Conservation (phyloP, 2,329 filamentous ascomycete genomes). For the Colletotrichum tofieldiae region DNA sequence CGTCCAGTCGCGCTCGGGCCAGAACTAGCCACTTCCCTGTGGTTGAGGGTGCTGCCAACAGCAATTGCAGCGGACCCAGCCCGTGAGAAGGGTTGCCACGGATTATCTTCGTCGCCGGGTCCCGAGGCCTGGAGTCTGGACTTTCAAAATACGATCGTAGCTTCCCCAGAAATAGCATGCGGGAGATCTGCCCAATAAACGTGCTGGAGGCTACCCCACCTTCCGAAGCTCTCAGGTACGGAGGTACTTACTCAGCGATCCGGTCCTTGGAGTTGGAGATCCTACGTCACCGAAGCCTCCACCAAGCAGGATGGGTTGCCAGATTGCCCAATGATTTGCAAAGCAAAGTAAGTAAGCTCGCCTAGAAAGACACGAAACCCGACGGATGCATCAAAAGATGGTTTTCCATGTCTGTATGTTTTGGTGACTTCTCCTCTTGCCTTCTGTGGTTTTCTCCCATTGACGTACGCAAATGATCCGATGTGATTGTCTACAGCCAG, state of each 20-base stretch:
- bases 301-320: background rate
- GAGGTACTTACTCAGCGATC: background rate
- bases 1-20: slow-evolving; percentile 33
- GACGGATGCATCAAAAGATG: background rate
- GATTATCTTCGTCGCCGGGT: slow-evolving; percentile 27
- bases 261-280: slow-evolving; percentile 16
- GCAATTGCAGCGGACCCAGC: slow-evolving; percentile 5
- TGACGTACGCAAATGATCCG: background rate
- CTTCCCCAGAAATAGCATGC: slow-evolving; percentile 33
- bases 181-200: slow-evolving; percentile 39
- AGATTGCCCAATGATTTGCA: slow-evolving; percentile 12
- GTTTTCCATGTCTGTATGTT: background rate
- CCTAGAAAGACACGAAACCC: background rate
- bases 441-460: background rate
- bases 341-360: background rate
- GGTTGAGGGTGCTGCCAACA: slow-evolving; percentile 21
- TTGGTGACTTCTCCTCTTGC: background rate
- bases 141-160: slow-evolving; percentile 33
- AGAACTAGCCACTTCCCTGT: slow-evolving; percentile 33
- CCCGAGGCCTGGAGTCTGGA: slow-evolving; percentile 29
- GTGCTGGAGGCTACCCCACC: slow-evolving; percentile 10
- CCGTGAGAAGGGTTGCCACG: background rate
- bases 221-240: slow-evolving; percentile 8
- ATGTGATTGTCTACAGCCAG: background rate
- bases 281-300: slow-evolving; percentile 32